These are phyloP conservation scores for Cytospora schulzeri DNA, from an alignment of 2,329 filamentous ascomycete species.

Conservation along the genomic window DNA sequence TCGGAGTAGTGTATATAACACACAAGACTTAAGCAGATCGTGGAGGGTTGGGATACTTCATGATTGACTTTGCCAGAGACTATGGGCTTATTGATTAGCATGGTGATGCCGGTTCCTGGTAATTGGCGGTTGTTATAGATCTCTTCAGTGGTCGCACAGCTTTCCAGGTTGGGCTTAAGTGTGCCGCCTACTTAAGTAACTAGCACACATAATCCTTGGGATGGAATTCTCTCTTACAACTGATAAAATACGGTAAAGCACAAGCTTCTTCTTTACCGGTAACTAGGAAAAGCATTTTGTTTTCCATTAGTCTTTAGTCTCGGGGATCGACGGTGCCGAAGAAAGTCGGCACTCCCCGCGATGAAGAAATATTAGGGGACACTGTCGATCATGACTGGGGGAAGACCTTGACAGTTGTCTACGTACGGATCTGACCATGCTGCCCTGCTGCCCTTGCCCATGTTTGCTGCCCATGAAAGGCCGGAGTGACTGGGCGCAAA, in stretches of 20 bases:
- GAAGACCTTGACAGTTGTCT: too few relatives aligned
- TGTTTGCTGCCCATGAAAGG: too few relatives aligned
- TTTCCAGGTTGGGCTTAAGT: neutral
- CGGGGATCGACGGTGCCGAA: slow-evolving; percentile 1
- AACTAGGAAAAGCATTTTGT: neutral
- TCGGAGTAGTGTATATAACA: neutral
- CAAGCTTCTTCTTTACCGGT: neutral
- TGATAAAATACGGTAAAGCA: too few relatives aligned
- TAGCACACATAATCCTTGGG: neutral
- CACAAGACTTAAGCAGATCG: neutral
- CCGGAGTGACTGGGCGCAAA: too few relatives aligned
- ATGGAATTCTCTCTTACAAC: neutral
- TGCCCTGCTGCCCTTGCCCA: too few relatives aligned
- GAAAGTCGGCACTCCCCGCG: neutral
- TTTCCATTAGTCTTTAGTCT: neutral
- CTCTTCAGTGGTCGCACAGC: neutral
- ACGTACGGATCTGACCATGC: too few relatives aligned
- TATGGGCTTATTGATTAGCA: too few relatives aligned
- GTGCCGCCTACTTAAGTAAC: too few relatives aligned
- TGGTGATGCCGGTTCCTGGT: too few relatives aligned
- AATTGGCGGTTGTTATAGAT: too few relatives aligned
- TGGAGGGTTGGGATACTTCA: neutral
- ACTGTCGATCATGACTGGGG: too few relatives aligned
- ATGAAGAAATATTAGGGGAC: neutral
- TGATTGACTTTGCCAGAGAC: too few relatives aligned